Base-by-base conservation (phyloP, 1,284 basidiomycete species). In the Tylopilus orsonianus region DNA sequence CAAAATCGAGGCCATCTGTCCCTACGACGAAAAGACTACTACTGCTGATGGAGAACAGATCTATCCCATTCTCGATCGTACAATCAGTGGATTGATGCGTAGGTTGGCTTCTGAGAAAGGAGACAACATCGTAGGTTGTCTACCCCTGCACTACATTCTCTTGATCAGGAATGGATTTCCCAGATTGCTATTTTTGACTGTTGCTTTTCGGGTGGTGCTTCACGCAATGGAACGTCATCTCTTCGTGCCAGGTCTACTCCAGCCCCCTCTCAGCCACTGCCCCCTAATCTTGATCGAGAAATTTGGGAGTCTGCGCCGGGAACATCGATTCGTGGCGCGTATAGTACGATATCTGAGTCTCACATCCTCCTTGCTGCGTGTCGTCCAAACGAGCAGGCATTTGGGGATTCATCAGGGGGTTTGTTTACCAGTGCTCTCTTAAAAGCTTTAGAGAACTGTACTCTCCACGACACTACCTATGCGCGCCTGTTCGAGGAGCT, bases 361-460 rank as follows among this genome's bases (percentile, higher is more conserved):
- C 41, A 43, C 32, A 26, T 43, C 19, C 41, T 43, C 9, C 41
- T 43, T 19, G 22, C 41, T 36, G 41, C 41, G 12, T 43, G 41
- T 23, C 32, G 30, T 18, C 41, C 41, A 23, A 16, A 13, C 18
- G 41, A 43, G 41, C 23, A 18, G 5, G 41, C 41, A 9, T 30
- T 8, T 16, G 41, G 30, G 13, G n/a, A 34, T n/a, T 20, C 8
- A 22, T 34, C 32, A 7, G 41, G 41, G 26, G 41, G 41, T 19
- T 23, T 34, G 10, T 43, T 43, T 35, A 43, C 41, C 16, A 43
- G 32, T 19, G 41, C 32, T 13, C 41, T 43, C 22, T 14, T 43
- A 22, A 43, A 43, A 14, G 41, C 32, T 16, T 43, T 43, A 8
- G 27, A 4, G 22, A 22, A 23, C 23, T 34, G 41, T 18, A 14